phyloP scores from a whole-genome alignment of 129 eudicot genomes.

The Helichrysum umbraculigerum region DNA sequence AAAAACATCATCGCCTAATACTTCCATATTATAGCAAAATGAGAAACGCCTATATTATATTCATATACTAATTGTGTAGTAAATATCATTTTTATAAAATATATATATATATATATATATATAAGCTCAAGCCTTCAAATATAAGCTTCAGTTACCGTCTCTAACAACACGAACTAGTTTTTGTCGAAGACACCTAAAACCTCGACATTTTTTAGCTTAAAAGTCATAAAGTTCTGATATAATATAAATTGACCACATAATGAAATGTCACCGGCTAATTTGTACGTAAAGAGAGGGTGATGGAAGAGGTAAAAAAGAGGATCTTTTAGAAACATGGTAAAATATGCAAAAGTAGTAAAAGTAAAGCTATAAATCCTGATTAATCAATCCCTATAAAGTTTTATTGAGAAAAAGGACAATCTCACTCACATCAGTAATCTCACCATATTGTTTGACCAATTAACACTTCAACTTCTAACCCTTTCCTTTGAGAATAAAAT shows the following conservation, averaged over 20 bases:
- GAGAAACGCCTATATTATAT: background rate
- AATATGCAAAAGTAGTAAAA: conserved; percentile 26
- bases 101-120: too few relatives aligned
- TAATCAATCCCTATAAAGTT: conserved; percentile 6
- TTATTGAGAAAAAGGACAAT: conserved; percentile 10
- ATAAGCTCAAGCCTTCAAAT: too few relatives aligned
- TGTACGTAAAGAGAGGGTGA: background rate
- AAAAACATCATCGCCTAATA: conserved; percentile 39
- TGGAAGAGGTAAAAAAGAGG: background rate
- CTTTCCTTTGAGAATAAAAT: too few relatives aligned
- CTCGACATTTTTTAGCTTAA: background rate
- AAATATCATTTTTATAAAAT: too few relatives aligned
- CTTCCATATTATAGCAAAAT: background rate
- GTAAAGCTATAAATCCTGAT: background rate
- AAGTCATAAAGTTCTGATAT: background rate
- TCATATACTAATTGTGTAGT: too few relatives aligned
- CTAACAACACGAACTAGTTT: too few relatives aligned
- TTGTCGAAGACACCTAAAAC: background rate
- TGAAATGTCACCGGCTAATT: background rate
- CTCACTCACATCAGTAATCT: background rate
- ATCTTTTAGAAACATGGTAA: background rate
- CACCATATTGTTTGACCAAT: background rate
- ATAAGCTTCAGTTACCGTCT: too few relatives aligned
- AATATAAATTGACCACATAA: background rate
- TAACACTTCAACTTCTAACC: too few relatives aligned